Evolutionary conservation across 352 stramenopile species (phyloP), one percentile per base, ranked within the genome.

Genomic region (Globisporangium echinulatum): DNA sequence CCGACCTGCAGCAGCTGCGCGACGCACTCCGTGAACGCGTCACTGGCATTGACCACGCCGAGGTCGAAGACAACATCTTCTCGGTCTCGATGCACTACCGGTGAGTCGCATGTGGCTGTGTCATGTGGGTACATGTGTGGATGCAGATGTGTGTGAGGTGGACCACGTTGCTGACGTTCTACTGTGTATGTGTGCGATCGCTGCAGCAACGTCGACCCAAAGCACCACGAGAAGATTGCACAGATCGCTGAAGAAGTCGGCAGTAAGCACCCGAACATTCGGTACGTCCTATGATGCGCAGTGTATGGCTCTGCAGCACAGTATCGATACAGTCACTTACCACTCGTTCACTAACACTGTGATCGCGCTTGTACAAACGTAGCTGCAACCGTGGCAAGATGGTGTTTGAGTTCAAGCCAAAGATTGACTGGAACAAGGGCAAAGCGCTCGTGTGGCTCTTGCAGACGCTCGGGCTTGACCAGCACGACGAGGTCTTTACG

Each of bases 361-460:
- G 8, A 5, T 47, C 25, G 25, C 25, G 25, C 25, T 33, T 33
- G 25, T 33, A 33, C 25, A 14, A 6, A 19, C n/a, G 5, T 42
- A 89, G 85, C 56, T 74, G 86, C 64, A 90, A 88, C 63, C 69
- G 85, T 52, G 87, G 87, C 54, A 95, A 96, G 65, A 92, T 94
- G 86, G 88, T 97, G 13, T 95, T 82, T 63, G 88, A 97, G 60
- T 92, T 88, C 65, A 94, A 94, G 64, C 88, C 88, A 7, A 92
- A 95, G 67, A 91, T 97, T 33, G 79, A 94, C 54, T 97, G 88
- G 88, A 88, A 97, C 79, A 97, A 97, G 68, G 88, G 88, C 62
- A 95, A 95, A 63, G 87, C 85, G 52, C 74, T 97, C 39, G 57
- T 93, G 38, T 96, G 87, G 88, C 69, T 96, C 47, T 66, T 96